These are phyloP conservation scores for Ustilago loliicola DNA, from an alignment of 1,284 basidiomycete genomes.

Conservation along the genomic window DNA sequence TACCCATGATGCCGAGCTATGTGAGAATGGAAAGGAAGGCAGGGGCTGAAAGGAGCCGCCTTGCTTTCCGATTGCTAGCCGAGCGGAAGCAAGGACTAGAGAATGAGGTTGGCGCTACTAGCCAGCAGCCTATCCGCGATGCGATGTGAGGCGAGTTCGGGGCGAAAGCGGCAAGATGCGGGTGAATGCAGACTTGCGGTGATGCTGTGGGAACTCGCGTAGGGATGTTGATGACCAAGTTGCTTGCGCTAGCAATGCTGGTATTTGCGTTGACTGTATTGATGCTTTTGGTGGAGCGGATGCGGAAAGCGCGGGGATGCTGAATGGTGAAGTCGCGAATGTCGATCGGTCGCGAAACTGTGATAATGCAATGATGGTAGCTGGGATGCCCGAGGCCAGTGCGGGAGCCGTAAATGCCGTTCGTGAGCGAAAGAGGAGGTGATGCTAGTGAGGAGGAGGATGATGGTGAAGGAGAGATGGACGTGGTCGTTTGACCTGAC, in stretches of 20 bases:
- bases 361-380: background rate
- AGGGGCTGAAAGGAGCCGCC: slow-evolving; percentile 23
- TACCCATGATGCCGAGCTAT: slow-evolving; percentile 38
- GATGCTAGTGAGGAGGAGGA: background rate
- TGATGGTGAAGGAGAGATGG: slow-evolving; percentile 18
- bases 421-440: background rate
- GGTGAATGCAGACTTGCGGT: background rate
- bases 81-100: slow-evolving; percentile 7
- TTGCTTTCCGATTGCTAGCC: slow-evolving; percentile 19
- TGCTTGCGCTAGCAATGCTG: background rate
- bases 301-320: background rate
- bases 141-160: background rate
- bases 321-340: background rate
- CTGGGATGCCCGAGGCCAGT: background rate
- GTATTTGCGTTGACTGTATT: background rate
- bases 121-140: background rate
- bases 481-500: slow-evolving; percentile 27
- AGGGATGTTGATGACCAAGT: background rate
- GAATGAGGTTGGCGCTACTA: background rate
- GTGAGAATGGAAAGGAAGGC: slow-evolving; percentile 8
- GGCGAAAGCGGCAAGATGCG: background rate
- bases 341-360: background rate
- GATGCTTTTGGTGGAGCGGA: slow-evolving; percentile 2
- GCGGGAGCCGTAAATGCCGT: background rate
- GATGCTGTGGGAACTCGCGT: too few species aligned